phyloP scores from a whole-genome alignment of 106 monocot genomes.

The Gastrodia elata region DNA sequence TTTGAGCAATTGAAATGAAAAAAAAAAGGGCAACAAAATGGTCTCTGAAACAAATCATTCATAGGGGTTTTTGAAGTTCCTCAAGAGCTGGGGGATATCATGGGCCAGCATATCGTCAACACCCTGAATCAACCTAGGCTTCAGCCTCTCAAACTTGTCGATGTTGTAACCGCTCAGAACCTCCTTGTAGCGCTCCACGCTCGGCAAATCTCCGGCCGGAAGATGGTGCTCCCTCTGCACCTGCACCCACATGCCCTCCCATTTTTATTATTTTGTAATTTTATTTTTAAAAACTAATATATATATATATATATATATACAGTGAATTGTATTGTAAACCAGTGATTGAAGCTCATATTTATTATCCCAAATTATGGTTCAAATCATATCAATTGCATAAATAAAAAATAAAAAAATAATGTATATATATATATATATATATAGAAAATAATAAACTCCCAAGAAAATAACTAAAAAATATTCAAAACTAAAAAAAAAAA shows the following conservation, averaged over 20 bases:
- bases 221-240: conserved; percentile 79
- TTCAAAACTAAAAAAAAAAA: too few relatives aligned
- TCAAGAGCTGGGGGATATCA: conserved; percentile 62
- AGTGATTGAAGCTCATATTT: too few relatives aligned
- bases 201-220: conserved; percentile 69
- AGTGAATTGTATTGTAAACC: too few relatives aligned
- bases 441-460: too few relatives aligned
- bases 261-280: too few relatives aligned
- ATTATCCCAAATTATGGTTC: too few relatives aligned
- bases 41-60: conserved; percentile 17
- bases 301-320: too few relatives aligned
- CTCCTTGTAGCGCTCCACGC: conserved; percentile 55
- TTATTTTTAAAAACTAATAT: too few relatives aligned
- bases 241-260: conserved; percentile 44
- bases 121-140: conserved; percentile 60
- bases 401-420: too few relatives aligned
- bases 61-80: conserved; percentile 57
- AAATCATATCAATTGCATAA: too few relatives aligned
- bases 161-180: conserved; percentile 59
- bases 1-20: not conserved
- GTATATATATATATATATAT: too few relatives aligned
- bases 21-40: not conserved
- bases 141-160: conserved; percentile 79
- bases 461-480: too few relatives aligned
- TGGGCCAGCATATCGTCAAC: conserved; percentile 75